Evolutionary conservation across 768 basidiomycete species (phyloP), one percentile per base, ranked within the genome.

Genomic region (Pulveroboletus frians): DNA sequence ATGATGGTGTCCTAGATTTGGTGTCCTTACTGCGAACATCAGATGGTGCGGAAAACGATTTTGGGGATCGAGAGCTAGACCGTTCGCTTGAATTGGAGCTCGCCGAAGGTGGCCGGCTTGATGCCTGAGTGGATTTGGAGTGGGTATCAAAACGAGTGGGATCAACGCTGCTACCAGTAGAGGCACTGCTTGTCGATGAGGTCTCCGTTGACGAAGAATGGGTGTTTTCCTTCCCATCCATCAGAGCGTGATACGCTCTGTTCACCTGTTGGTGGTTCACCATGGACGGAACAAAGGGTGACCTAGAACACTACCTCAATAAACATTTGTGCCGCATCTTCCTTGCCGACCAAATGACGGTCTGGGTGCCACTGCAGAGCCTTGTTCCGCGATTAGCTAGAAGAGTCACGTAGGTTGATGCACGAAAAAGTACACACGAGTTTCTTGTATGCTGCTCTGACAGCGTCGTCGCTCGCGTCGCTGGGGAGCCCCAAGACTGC

Each of bases 311-410:
- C 48, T 63, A 83, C 84, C 70, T 85, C 75, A 41, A 79, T 71
- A 65, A 85, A 85, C 57, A 71, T 72, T 54, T 73, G 72, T 43
- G 76, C 75, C 15, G 80, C 79, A 39, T 64, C 62, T 49, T 81
- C 76, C 59, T 76, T 79, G 51, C 76, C 72, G 23, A 71, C 64
- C 18, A 64, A 56, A 64, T 81, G 79, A 51, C 80, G 81, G 66
- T 84, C 82, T 53, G 83, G 82, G 55, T 85, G 82, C 81, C 83
- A 85, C 59, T 73, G 75, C 47, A 84, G 68, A 55, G 80, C 82
- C 83, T 77, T 53, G 29, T 32, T 52, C 9, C 27, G 30, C 44
- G 29, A 18, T 58, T 47, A 57, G 54, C 37, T 41, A 41, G 57
- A 50, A 59, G 48, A 67, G 55, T 51, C 39, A 50, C 53, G 45